phyloP scores from a whole-genome alignment of 2,329 filamentous ascomycete genomes.

The Colletotrichum chrysophilum region DNA sequence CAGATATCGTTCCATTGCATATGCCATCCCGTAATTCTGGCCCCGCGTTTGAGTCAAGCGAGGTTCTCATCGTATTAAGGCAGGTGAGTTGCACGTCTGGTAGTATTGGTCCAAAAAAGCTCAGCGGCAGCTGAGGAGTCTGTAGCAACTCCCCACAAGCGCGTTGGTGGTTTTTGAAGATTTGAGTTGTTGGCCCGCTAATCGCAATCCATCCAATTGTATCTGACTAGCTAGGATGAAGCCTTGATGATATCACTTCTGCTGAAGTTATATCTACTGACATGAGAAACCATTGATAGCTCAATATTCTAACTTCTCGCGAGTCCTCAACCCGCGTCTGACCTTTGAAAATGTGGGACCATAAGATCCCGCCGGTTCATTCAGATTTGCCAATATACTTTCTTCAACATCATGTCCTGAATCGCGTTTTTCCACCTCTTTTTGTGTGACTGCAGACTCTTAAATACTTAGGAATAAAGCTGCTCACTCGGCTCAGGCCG shows the following conservation, averaged over 20 bases:
- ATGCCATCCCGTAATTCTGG: not conserved
- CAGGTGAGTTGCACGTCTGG: not conserved
- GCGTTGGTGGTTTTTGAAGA: not conserved
- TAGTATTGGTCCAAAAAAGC: not conserved
- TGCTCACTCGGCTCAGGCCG: not conserved
- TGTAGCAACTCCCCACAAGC: not conserved
- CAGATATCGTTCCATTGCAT: not conserved
- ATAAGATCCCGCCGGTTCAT: not conserved
- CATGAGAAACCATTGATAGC: not conserved
- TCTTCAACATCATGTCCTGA: not conserved
- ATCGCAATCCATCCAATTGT: not conserved
- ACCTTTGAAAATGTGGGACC: not conserved
- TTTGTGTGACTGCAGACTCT: not conserved
- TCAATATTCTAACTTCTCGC: not conserved
- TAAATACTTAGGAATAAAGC: not conserved
- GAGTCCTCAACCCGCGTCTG: not conserved
- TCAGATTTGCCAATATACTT: not conserved
- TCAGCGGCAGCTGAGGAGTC: not conserved
- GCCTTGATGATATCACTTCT: not conserved
- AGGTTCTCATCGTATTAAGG: not conserved
- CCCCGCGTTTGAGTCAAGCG: not conserved
- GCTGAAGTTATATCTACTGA: not conserved
- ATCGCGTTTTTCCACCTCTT: not conserved
- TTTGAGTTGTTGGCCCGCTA: not conserved
- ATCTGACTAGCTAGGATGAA: rapidly evolving